phyloP scores from a whole-genome alignment of 1,284 basidiomycete species.

The Trametes versicolor region DNA sequence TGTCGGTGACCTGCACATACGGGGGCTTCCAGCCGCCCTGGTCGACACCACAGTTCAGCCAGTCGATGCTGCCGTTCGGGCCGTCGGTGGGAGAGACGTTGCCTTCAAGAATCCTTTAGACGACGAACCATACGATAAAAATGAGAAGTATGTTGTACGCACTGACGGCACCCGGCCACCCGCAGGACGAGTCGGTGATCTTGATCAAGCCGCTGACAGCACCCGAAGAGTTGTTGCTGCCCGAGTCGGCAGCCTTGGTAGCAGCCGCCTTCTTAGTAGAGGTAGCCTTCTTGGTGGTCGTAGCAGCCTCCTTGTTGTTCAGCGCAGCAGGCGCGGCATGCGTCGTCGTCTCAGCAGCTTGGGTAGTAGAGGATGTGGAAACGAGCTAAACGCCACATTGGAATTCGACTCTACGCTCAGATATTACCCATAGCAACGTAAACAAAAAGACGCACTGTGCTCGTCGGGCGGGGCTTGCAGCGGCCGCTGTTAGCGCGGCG shows the following conservation, averaged over 20 bases:
- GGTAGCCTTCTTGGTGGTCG: not conserved
- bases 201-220: constrained; percentile 21
- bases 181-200: constrained; percentile 28
- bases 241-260: constrained; percentile 2
- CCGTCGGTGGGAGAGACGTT: constrained; percentile 59
- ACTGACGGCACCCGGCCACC: constrained; percentile 26
- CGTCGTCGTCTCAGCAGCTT: constrained; percentile 13
- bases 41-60: constrained; percentile 83
- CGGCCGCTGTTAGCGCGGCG: constrained; percentile 25
- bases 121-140: not conserved
- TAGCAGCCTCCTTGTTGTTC: constrained; percentile 12
- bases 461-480: constrained; percentile 29
- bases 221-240: constrained; percentile 3
- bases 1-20: constrained; percentile 59
- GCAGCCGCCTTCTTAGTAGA: not conserved
- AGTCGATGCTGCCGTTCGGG: constrained; percentile 81
- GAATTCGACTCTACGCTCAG: not conserved
- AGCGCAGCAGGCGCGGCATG: constrained; percentile 17
- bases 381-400: constrained; percentile 11
- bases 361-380: constrained; percentile 11
- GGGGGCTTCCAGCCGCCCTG: constrained; percentile 72
- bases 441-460: constrained; percentile 17
- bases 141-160: not conserved
- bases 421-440: not conserved
- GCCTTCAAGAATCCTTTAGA: constrained; percentile 46